A percentile compares a stretch with the other conserved stretches of the same genome.
Conservation (phyloP, 2,329 filamentous ascomycete species). For the Berkeleyomyces rouxiae region DNA sequence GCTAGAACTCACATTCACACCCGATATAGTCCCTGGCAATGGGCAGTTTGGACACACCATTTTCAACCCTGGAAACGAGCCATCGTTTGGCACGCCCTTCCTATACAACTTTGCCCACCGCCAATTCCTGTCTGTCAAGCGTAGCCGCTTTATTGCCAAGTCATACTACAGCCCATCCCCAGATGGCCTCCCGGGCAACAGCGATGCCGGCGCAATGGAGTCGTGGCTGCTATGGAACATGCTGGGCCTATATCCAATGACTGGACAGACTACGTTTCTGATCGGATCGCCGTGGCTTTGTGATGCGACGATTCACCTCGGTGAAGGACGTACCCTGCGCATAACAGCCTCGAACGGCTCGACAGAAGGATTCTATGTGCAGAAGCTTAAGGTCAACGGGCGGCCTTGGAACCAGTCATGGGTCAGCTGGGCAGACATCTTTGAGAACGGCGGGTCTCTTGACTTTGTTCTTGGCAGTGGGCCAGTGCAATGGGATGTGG, state of each 20-base stretch:
- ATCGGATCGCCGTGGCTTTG: constrained; percentile 47
- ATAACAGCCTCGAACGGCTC: constrained; percentile 29
- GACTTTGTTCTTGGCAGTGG: constrained; percentile 45
- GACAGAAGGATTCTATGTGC: constrained; percentile 40
- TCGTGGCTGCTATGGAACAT: constrained; percentile 53
- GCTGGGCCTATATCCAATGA: constrained; percentile 51
- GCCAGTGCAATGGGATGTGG: constrained; percentile 39
- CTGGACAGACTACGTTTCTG: constrained; percentile 51
- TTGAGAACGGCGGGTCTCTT: constrained; percentile 43
- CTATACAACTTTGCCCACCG: constrained; percentile 51
- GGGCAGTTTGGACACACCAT: constrained; percentile 35
- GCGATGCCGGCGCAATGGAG: constrained; percentile 58
- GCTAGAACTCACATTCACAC: constrained; percentile 44
- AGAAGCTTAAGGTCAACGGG: constrained; percentile 50
- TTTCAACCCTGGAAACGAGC: constrained; percentile 53
- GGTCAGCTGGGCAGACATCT: constrained; percentile 50
- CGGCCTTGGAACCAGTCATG: constrained; percentile 44
- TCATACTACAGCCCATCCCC: constrained; percentile 39
- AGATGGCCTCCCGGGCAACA: constrained; percentile 49
- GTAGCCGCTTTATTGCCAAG: constrained; percentile 41
- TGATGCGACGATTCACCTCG: constrained; percentile 42
- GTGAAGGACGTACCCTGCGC: constrained; percentile 33
- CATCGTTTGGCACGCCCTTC: constrained; percentile 49
- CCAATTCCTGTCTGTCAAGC: constrained; percentile 43
- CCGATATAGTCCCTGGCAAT: constrained; percentile 27